phyloP scores from a whole-genome alignment of 2,329 filamentous ascomycete genomes.

The Paraphoma sp. region DNA sequence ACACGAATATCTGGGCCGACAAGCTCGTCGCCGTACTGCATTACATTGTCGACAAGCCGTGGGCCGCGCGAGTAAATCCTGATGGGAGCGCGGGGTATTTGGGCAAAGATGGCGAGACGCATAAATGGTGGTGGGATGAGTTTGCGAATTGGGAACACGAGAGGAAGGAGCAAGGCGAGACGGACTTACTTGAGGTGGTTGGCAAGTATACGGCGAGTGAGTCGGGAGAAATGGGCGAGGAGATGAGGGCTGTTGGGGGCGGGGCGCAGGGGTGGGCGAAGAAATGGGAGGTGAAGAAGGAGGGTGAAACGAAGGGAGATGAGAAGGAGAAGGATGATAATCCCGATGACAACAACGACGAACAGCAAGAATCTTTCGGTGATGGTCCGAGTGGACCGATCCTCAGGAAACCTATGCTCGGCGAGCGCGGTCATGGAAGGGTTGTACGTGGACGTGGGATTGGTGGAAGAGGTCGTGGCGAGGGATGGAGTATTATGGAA shows the following conservation, averaged over 20 bases:
- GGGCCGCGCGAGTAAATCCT: slow-evolving; percentile 52
- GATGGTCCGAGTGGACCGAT: slow-evolving; percentile 19
- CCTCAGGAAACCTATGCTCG: slow-evolving; percentile 25
- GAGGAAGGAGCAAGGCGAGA: slow-evolving; percentile 26
- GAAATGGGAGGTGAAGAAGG: slow-evolving; percentile 26
- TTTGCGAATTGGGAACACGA: slow-evolving; percentile 51
- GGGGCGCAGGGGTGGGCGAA: slow-evolving; percentile 41
- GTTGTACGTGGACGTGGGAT: slow-evolving; percentile 21
- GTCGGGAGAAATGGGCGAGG: slow-evolving; percentile 28
- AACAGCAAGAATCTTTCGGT: neutral
- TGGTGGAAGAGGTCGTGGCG: slow-evolving; percentile 12
- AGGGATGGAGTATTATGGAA: slow-evolving; percentile 30
- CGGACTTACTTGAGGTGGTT: slow-evolving; percentile 23
- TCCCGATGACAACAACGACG: neutral
- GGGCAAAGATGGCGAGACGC: slow-evolving; percentile 59
- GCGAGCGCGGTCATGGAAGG: slow-evolving; percentile 38
- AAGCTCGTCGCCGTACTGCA: slow-evolving; percentile 57
- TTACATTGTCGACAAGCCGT: slow-evolving; percentile 65
- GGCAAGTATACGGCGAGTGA: slow-evolving; percentile 31
- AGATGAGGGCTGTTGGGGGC: slow-evolving; percentile 40
- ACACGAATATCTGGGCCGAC: slow-evolving; percentile 59
- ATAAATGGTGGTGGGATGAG: slow-evolving; percentile 61
- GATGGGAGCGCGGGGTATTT: slow-evolving; percentile 57
- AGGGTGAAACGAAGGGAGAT: neutral
- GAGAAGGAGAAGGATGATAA: too few relatives aligned